Evolutionary conservation across 352 stramenopile species (phyloP).

Genomic region (Phytophthora uliginosa): DNA sequence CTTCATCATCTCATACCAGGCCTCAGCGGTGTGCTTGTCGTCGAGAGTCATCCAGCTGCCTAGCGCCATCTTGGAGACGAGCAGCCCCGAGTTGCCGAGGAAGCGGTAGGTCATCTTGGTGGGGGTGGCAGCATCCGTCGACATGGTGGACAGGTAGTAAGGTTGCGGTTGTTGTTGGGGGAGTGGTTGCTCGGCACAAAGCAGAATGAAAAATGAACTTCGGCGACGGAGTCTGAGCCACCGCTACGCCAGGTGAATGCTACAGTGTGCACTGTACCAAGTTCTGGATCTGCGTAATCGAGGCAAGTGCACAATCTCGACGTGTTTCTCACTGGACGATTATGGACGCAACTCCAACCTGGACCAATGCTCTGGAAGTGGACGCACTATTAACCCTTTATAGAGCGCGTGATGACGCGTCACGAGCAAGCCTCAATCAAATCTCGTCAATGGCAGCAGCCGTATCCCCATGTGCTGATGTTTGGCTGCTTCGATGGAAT

Average conservation of each 20-base stretch:
- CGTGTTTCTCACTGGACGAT: background rate
- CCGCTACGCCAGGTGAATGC: too few relatives aligned
- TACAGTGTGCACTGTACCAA: too few relatives aligned
- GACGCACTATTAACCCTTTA: too few relatives aligned
- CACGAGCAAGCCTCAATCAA: background rate
- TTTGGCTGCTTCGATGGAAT: background rate
- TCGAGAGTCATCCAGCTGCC: conserved; percentile 24
- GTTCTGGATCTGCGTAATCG: background rate
- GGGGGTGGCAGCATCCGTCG: background rate
- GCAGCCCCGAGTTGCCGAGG: conserved; percentile 24
- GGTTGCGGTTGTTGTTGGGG: background rate
- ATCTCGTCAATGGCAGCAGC: background rate
- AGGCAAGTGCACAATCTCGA: background rate
- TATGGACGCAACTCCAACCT: background rate
- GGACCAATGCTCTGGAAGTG: background rate
- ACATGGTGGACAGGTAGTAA: background rate
- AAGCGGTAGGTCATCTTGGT: conserved; percentile 26
- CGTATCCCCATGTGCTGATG: background rate
- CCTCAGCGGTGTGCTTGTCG: conserved; percentile 19
- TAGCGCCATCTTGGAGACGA: conserved; percentile 29
- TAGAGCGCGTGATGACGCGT: background rate
- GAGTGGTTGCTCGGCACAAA: background rate
- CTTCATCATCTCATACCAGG: conserved; percentile 32
- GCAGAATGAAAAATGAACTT: background rate
- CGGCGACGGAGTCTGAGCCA: background rate